Evolutionary conservation across 768 basidiomycete species (phyloP).

Genomic region (Obba rivulosa): DNA sequence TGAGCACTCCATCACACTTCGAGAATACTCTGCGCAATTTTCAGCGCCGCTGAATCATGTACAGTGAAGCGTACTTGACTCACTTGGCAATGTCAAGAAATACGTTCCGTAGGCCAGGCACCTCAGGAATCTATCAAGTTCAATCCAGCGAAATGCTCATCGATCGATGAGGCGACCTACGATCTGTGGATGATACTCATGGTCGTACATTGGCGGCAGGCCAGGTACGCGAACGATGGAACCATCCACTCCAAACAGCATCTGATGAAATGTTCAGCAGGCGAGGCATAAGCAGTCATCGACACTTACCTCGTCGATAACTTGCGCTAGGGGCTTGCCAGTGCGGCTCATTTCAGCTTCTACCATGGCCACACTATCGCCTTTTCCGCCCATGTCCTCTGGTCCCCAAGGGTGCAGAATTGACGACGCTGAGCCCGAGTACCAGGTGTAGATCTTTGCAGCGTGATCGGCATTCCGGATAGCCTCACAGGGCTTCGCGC

Average conservation of each 20-base stretch:
- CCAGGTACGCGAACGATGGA: conserved; percentile 12
- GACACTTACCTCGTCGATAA: conserved; percentile 3
- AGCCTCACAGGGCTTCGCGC: neutral
- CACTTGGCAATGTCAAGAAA: too few relatives aligned
- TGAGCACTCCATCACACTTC: conserved; percentile 6
- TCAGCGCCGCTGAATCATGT: too few relatives aligned
- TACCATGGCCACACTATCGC: conserved; percentile 4
- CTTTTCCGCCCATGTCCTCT: conserved; percentile 6
- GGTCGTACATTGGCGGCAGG: conserved; percentile 18
- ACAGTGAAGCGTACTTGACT: too few relatives aligned
- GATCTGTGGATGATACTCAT: conserved; percentile 17
- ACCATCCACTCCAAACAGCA: neutral
- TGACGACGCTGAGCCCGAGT: conserved; percentile 1
- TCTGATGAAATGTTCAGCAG: too few relatives aligned
- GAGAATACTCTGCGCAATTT: conserved; percentile 8
- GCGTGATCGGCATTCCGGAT: conserved; percentile 5
- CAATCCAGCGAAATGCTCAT: neutral
- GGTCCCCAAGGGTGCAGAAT: conserved; percentile 7
- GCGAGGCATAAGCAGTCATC: too few relatives aligned
- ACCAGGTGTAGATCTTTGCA: conserved; percentile 10
- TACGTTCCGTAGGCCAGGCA: too few relatives aligned
- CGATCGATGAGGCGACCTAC: too few relatives aligned
- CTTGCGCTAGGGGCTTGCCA: neutral
- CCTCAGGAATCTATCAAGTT: neutral
- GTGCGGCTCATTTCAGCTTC: conserved; percentile 1